Conservation (phyloP, 2,329 filamentous ascomycete species). For the Calonectria crousiana region DNA sequence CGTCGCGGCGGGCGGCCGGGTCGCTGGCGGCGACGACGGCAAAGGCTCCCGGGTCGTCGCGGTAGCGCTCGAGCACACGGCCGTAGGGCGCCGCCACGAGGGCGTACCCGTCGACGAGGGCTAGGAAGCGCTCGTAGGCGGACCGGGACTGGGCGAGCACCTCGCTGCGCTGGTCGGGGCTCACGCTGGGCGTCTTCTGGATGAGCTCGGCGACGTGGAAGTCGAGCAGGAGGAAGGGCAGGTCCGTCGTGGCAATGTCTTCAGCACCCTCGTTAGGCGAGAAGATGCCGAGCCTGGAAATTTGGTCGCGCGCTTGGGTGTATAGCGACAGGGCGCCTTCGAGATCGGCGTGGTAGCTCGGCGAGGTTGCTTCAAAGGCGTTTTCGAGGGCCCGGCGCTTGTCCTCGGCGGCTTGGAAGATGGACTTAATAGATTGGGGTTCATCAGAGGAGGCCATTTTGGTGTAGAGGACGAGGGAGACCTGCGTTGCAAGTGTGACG, state of each 20-base stretch:
- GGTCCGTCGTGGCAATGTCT: conserved; percentile 84
- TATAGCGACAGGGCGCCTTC: conserved; percentile 77
- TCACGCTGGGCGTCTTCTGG: conserved; percentile 71
- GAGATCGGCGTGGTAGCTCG: conserved; percentile 76
- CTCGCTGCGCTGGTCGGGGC: conserved; percentile 68
- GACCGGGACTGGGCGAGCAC: conserved; percentile 74
- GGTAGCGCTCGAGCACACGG: conserved; percentile 79
- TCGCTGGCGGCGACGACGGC: conserved; percentile 73
- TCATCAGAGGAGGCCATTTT: conserved; percentile 54
- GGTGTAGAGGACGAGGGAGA: not conserved
- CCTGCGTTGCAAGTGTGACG: not conserved
- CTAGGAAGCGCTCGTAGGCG: conserved; percentile 83
- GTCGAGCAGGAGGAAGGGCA: conserved; percentile 86
- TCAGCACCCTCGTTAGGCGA: conserved; percentile 91
- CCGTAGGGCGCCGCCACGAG: conserved; percentile 75
- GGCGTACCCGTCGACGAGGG: conserved; percentile 81
- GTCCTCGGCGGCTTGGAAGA: conserved; percentile 64
- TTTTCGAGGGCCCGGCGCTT: conserved; percentile 70
- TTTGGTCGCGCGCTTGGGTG: conserved; percentile 77
- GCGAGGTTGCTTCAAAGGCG: conserved; percentile 73
- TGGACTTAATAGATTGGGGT: conserved; percentile 62
- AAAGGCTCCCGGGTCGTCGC: conserved; percentile 79
- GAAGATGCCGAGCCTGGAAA: conserved; percentile 82
- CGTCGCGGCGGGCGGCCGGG: conserved; percentile 78
- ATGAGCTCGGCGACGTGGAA: conserved; percentile 85